Conservation (phyloP, 805 yeast genomes). For the Saccharomyces jurei region DNA sequence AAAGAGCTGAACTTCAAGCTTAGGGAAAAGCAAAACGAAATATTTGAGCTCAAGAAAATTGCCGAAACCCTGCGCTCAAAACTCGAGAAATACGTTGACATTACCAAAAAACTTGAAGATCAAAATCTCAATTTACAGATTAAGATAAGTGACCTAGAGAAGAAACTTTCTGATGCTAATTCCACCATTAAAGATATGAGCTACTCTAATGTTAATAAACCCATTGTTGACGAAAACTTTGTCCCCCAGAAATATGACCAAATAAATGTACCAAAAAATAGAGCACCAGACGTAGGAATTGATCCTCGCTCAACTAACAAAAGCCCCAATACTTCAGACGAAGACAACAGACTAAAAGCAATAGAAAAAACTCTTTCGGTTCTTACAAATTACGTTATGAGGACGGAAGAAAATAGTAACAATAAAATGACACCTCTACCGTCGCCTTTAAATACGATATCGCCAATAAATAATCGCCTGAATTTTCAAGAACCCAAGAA, state of each 20-base stretch:
- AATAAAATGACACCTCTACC: neutral
- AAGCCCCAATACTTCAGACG: neutral
- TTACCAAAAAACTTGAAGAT: neutral
- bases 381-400: neutral
- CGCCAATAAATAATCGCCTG: neutral
- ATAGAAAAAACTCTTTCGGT: neutral
- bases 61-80: neutral
- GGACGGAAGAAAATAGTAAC: neutral
- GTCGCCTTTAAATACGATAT: neutral
- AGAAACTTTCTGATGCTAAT: neutral
- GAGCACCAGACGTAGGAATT: neutral
- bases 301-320: neutral
- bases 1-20: slow-evolving; percentile 30
- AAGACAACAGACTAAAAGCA: neutral
- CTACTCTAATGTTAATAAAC: neutral
- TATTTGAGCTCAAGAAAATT: neutral
- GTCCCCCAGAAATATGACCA: neutral
- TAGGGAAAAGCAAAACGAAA: slow-evolving; percentile 21
- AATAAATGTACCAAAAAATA: neutral
- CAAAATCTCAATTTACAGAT: neutral
- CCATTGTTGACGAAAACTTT: neutral
- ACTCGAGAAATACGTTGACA: neutral
- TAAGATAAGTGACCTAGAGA: neutral
- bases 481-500: slow-evolving; percentile 17
- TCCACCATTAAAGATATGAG: neutral